A percentile compares a stretch with the other conserved stretches of the same genome.
Evolutionary conservation across 371 early-diverging fungal genomes (phyloP).

Genomic region (Actinomucor elegans): DNA sequence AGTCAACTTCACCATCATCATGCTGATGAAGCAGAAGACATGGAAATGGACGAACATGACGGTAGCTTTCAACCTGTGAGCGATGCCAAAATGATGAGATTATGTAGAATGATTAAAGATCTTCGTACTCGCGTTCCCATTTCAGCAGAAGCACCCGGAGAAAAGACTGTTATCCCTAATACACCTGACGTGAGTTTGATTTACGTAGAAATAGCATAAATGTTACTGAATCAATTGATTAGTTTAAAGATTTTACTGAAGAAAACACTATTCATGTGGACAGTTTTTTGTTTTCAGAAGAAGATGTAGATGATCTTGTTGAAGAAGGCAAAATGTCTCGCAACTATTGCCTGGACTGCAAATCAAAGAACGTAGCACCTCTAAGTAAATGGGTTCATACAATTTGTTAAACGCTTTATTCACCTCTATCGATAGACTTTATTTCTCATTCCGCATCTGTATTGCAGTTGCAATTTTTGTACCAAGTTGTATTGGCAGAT

Average conservation of each 20-base stretch:
- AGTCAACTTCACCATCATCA: slow-evolving; percentile 29
- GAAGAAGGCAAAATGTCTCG: slow-evolving; percentile 62
- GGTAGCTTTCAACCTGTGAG: slow-evolving; percentile 41
- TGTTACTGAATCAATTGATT: background rate
- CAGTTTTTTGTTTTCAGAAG: slow-evolving; percentile 64
- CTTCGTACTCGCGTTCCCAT: slow-evolving; percentile 54
- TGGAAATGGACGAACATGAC: slow-evolving; percentile 26
- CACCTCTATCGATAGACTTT: too few relatives aligned
- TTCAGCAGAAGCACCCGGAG: slow-evolving; percentile 63
- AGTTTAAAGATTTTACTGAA: slow-evolving; percentile 57
- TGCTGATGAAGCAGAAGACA: slow-evolving; percentile 18
- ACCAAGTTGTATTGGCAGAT: slow-evolving; percentile 54
- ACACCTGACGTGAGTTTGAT: slow-evolving; percentile 45
- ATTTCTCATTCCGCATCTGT: slow-evolving; percentile 68
- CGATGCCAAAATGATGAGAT: slow-evolving; percentile 40
- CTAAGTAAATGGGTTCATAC: slow-evolving; percentile 28
- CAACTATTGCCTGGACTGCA: slow-evolving; percentile 64
- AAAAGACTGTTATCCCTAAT: slow-evolving; percentile 54
- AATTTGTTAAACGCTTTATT: too few relatives aligned
- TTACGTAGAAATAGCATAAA: background rate
- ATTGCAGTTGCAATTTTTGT: slow-evolving; percentile 60
- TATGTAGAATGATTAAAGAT: slow-evolving; percentile 57
- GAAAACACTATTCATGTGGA: slow-evolving; percentile 68
- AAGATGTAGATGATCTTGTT: slow-evolving; percentile 64
- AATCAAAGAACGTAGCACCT: slow-evolving; percentile 52